Conservation (phyloP, 768 basidiomycete species). For the Mycena kentingensis region DNA sequence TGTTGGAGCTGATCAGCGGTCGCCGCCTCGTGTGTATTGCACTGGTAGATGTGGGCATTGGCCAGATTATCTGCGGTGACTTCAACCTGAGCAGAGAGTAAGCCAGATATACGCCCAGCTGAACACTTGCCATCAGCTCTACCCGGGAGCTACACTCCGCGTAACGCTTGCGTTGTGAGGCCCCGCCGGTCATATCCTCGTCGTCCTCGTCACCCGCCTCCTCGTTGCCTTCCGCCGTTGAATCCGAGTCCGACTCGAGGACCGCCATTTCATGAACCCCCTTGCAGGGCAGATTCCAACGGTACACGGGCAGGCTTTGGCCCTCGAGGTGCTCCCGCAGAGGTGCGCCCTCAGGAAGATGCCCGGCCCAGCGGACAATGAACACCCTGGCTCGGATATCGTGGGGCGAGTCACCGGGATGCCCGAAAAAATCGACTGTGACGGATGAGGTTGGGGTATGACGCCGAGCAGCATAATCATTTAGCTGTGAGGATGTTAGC, state of each 20-base stretch:
- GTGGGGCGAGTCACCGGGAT: slow-evolving; percentile 2
- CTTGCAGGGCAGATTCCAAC: background rate
- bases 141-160: too few species aligned
- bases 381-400: slow-evolving; percentile 1
- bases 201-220: background rate
- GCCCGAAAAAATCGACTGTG: too few species aligned
- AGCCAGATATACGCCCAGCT: too few species aligned
- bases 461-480: too few species aligned
- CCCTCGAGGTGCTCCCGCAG: background rate
- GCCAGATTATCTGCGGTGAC: background rate
- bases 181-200: background rate
- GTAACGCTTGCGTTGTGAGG: too few species aligned
- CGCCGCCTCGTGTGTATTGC: background rate
- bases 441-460: too few species aligned
- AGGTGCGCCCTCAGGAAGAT: background rate
- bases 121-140: too few species aligned
- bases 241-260: too few species aligned
- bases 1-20: background rate
- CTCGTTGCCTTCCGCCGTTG: too few species aligned
- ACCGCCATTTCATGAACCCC: background rate
- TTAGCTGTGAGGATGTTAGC: too few species aligned
- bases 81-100: background rate
- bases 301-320: background rate
- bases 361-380: background rate
- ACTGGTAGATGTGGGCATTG: background rate